A percentile compares a stretch with the other conserved stretches of the same genome.
phyloP scores from a whole-genome alignment of 306 rosid genomes.

The Amphicarpaea edgeworthii region DNA sequence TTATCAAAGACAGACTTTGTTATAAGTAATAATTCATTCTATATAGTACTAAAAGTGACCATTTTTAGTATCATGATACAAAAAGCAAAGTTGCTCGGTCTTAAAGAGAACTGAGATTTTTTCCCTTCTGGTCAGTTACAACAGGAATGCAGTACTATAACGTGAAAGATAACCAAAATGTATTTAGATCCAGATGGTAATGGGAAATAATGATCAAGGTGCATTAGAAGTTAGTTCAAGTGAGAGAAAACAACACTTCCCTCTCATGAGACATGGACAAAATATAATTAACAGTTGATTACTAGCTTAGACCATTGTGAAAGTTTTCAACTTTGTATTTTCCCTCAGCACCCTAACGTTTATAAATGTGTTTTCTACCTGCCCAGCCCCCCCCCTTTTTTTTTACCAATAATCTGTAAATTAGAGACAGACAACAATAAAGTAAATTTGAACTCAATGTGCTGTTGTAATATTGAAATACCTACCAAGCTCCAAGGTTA shows the following conservation, averaged over 20 bases:
- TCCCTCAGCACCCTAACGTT: background rate
- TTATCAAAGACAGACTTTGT: slow-evolving; percentile 30
- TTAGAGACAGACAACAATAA: slow-evolving; percentile 6
- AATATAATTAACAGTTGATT: too few species aligned
- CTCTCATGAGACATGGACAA: too few species aligned
- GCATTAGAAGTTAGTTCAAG: background rate
- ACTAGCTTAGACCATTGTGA: too few species aligned
- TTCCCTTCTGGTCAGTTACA: slow-evolving; percentile 33
- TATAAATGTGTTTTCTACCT: background rate
- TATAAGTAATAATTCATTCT: slow-evolving; percentile 28
- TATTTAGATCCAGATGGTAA: slow-evolving; percentile 38
- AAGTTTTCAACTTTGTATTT: background rate
- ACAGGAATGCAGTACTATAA: slow-evolving; percentile 19
- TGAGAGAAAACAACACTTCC: too few species aligned
- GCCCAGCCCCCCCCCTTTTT: background rate
- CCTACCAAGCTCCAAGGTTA: background rate
- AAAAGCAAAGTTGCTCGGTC: slow-evolving; percentile 5
- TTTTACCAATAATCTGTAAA: background rate
- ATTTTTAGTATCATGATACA: slow-evolving; percentile 13
- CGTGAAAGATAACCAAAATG: slow-evolving; percentile 22
- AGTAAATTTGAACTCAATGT: background rate
- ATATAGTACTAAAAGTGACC: slow-evolving; percentile 13
- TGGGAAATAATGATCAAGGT: slow-evolving; percentile 9
- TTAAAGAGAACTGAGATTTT: slow-evolving; percentile 5
- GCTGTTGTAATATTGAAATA: background rate